phyloP scores from a whole-genome alignment of 768 basidiomycete species.

The Zangia roseola region DNA sequence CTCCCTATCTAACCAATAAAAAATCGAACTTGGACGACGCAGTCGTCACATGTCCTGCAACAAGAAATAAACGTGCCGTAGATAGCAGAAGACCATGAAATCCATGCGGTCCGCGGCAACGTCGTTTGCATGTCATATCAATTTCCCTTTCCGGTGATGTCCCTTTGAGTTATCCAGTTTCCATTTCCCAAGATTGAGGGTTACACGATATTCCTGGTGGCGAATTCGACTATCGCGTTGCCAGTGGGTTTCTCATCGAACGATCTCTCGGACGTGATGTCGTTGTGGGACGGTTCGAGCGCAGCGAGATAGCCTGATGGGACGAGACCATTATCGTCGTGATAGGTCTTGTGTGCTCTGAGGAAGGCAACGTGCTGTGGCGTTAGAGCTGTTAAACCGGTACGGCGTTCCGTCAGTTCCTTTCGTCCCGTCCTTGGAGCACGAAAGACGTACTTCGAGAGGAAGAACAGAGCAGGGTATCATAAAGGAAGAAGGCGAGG shows the following conservation, averaged over 20 bases:
- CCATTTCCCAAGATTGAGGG: neutral
- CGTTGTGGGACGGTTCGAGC: conserved; percentile 5
- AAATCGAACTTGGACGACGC: neutral
- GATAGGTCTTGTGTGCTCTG: conserved; percentile 20
- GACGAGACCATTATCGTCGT: conserved; percentile 25
- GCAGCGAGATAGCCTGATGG: conserved; percentile 20
- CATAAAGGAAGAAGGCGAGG: conserved; percentile 52
- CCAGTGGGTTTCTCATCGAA: conserved; percentile 10
- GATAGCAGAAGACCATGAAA: conserved; percentile 1
- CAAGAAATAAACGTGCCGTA: conserved; percentile 17
- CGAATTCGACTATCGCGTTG: neutral
- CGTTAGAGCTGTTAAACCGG: conserved; percentile 20
- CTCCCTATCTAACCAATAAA: neutral
- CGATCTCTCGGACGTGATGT: conserved; percentile 7
- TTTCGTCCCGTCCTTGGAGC: neutral
- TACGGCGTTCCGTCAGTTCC: conserved; percentile 8
- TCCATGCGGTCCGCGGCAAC: neutral
- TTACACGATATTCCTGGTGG: conserved; percentile 17
- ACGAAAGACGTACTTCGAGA: conserved; percentile 46
- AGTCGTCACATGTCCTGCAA: neutral
- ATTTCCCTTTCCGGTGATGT: conserved; percentile 7
- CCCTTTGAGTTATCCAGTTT: neutral
- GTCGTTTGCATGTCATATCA: neutral
- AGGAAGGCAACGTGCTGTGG: conserved; percentile 22
- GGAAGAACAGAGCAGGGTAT: conserved; percentile 56